A percentile compares a stretch with the other conserved stretches of the same genome.
Conservation (phyloP, 2,329 filamentous ascomycete species). For the Seiridium unicorne region DNA sequence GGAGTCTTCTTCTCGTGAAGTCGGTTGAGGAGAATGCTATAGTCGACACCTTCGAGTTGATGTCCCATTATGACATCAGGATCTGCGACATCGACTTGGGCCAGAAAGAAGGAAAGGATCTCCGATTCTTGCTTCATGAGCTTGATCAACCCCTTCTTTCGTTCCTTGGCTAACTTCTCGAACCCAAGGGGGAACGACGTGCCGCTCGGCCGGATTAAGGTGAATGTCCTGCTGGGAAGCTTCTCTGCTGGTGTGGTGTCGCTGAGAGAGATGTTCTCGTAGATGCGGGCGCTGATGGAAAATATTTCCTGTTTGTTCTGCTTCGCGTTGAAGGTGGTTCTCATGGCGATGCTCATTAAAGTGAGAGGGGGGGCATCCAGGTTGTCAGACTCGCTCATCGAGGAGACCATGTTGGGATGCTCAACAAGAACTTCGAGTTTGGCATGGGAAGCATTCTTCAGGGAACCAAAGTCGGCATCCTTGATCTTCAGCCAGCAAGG, state of each 20-base stretch:
- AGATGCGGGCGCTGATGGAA: conserved; percentile 86
- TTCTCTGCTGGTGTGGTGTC: conserved; percentile 89
- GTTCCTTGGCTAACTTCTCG: conserved; percentile 69
- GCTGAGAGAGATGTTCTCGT: conserved; percentile 82
- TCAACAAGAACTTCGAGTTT: conserved; percentile 86
- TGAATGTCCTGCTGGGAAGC: conserved; percentile 87
- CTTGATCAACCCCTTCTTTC: conserved; percentile 73
- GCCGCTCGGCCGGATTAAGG: conserved; percentile 79
- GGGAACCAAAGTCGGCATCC: conserved; percentile 75
- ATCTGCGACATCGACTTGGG: conserved; percentile 82
- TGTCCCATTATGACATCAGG: conserved; percentile 94
- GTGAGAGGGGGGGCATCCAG: conserved; percentile 84
- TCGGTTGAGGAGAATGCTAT: conserved; percentile 83
- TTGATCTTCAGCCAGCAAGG: conserved; percentile 95
- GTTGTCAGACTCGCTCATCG: conserved; percentile 74
- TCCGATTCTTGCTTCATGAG: conserved; percentile 82
- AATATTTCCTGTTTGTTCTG: conserved; percentile 97
- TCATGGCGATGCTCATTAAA: conserved; percentile 90
- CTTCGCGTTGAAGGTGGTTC: conserved; percentile 84
- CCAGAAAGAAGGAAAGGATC: conserved; percentile 84
- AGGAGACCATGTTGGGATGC: conserved; percentile 73
- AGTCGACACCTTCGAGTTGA: conserved; percentile 95
- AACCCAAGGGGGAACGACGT: conserved; percentile 82
- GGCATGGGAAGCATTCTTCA: conserved; percentile 95
- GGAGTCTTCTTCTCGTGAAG: conserved; percentile 88